phyloP scores from a whole-genome alignment of 2,329 filamentous ascomycete genomes.

The Cladorrhinum sp. region DNA sequence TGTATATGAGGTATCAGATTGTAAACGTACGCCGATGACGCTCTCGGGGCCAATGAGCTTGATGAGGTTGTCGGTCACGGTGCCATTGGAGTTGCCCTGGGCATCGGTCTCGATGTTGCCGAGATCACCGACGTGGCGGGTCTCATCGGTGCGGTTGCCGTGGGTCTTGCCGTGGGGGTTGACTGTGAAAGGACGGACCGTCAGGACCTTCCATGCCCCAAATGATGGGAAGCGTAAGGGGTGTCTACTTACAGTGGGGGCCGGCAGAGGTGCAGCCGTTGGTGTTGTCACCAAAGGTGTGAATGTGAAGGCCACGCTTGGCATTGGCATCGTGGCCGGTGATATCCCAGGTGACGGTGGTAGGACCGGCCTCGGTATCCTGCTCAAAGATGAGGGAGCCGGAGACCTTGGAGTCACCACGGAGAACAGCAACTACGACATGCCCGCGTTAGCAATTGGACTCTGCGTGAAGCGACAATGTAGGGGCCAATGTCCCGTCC shows the following conservation, averaged over 20 bases:
- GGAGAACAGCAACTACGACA: conserved; percentile 83
- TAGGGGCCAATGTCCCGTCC: conserved; percentile 14
- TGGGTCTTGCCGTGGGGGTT: conserved; percentile 93
- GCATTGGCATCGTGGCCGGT: conserved; percentile 89
- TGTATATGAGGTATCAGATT: neutral
- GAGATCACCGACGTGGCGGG: conserved; percentile 93
- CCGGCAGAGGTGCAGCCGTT: conserved; percentile 99
- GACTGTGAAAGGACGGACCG: conserved; percentile 53
- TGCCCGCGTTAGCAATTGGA: conserved; percentile 20
- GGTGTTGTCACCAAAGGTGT: conserved; percentile 99
- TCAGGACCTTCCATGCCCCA: conserved; percentile 5
- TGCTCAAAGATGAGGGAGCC: conserved; percentile 97
- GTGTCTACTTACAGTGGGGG: conserved; percentile 76
- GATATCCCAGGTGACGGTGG: conserved; percentile 90
- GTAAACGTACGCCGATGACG: conserved; percentile 74
- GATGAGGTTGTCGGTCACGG: conserved; percentile 73
- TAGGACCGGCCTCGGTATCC: conserved; percentile 73
- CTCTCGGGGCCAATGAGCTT: conserved; percentile 97
- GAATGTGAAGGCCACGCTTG: conserved; percentile 96
- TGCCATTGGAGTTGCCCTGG: conserved; percentile 85
- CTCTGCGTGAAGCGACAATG: conserved; percentile 4
- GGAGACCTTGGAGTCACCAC: conserved; percentile 93
- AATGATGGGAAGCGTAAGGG: neutral
- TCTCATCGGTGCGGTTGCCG: conserved; percentile 77
- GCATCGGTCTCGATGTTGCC: conserved; percentile 96